Conservation (phyloP, 129 eudicot genomes). For the Saposhnikovia divaricata region DNA sequence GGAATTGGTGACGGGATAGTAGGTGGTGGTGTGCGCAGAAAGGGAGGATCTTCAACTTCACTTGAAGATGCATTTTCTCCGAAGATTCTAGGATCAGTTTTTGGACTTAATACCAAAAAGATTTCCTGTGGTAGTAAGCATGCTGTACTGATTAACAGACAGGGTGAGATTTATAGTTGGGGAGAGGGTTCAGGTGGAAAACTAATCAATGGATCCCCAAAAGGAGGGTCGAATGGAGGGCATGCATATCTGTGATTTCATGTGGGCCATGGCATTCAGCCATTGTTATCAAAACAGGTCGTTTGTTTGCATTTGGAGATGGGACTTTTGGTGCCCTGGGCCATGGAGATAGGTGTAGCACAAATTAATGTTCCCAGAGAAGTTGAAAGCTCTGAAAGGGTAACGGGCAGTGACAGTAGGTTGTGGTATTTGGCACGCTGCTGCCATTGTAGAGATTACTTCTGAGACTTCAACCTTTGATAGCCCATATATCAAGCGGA, state of each 20-base stretch:
- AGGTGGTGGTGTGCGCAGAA: no score
- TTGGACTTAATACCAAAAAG: no score
- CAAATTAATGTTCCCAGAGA: constrained; percentile 40
- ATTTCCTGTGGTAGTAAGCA: no score
- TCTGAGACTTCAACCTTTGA: constrained; percentile 9
- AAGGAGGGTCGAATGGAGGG: constrained; percentile 39
- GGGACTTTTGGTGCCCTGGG: constrained; percentile 80
- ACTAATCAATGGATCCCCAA: constrained; percentile 58
- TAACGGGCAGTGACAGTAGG: constrained; percentile 31
- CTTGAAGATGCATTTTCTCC: no score
- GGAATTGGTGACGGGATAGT: no score
- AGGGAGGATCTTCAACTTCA: no score
- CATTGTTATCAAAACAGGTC: constrained; percentile 40
- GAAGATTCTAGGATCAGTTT: no score
- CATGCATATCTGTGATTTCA: constrained; percentile 42
- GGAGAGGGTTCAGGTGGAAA: no score
- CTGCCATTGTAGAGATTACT: constrained; percentile 47
- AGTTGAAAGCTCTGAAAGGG: constrained; percentile 46
- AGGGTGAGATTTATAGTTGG: no score
- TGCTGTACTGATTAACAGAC: no score
- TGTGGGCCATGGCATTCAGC: constrained; percentile 91
- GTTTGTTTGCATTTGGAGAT: constrained; percentile 57
- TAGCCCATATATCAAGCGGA: constrained; percentile 23
- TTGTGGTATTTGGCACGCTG: constrained; percentile 82
- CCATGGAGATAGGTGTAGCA: constrained; percentile 45